phyloP scores from a whole-genome alignment of 163 green algal genomes.

The Picocystis sp. region DNA sequence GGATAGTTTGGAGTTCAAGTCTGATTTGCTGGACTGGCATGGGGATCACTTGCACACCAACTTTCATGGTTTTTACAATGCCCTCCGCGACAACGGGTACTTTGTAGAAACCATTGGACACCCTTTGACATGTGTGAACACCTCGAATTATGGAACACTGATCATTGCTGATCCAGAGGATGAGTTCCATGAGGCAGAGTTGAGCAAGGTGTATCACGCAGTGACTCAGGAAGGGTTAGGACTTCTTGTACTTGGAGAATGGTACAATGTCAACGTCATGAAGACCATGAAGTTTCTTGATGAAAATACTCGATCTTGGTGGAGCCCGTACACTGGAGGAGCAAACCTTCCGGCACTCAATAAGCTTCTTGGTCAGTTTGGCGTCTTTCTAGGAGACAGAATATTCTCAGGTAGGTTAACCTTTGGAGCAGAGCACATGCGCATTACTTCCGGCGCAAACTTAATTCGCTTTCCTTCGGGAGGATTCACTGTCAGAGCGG shows the following conservation, averaged over 20 bases:
- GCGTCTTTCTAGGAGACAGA: conserved; percentile 54
- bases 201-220: conserved; percentile 37
- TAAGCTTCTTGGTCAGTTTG: conserved; percentile 69
- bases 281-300: conserved; percentile 87
- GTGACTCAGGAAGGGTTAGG: conserved; percentile 42
- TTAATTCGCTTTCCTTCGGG: conserved; percentile 27
- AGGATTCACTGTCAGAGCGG: conserved; percentile 11
- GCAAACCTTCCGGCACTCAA: conserved; percentile 93
- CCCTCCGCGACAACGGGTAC: conserved; percentile 29
- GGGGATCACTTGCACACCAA: conserved; percentile 95
- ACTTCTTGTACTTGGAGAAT: conserved; percentile 86
- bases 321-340: conserved; percentile 37
- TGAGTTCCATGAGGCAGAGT: conserved; percentile 76
- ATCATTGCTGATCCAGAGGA: conserved; percentile 88
- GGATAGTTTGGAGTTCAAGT: conserved; percentile 51
- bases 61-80: conserved; percentile 70
- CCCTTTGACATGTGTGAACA: conserved; percentile 88
- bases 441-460: conserved; percentile 30
- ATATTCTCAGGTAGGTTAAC: conserved; percentile 41
- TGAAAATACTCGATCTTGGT: conserved; percentile 86
- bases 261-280: conserved; percentile 77
- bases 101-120: conserved; percentile 56
- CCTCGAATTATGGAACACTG: conserved; percentile 56
- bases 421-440: conserved; percentile 17
- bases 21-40: conserved; percentile 88